These are phyloP conservation scores for Amaranthus tricolor DNA, from an alignment of 179 eudicot genomes.

Conservation along the genomic window DNA sequence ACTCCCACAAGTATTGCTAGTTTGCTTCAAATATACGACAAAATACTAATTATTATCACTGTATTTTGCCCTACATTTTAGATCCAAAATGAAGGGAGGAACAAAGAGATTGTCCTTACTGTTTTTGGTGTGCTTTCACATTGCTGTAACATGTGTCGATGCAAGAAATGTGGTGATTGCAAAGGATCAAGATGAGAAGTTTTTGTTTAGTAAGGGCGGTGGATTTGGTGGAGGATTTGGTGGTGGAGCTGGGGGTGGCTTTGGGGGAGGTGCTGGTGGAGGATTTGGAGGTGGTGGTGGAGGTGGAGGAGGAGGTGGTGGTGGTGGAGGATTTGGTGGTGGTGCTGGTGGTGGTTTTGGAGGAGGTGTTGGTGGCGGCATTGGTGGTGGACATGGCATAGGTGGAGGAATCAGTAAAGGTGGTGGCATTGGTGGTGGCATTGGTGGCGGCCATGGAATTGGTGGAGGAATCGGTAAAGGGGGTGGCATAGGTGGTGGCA, in stretches of 20 bases:
- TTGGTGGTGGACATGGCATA: conserved; percentile 7
- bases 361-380: conserved; percentile 11
- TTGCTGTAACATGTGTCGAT: conserved; percentile 27
- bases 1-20: background rate
- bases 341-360: conserved; percentile 20
- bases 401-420: conserved; percentile 16
- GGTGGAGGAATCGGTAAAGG: conserved; percentile 21
- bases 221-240: conserved; percentile 41
- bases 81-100: conserved; percentile 32
- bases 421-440: conserved; percentile 7
- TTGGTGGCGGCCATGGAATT: conserved; percentile 13
- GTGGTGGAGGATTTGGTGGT: conserved; percentile 19
- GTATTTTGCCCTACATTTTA: background rate
- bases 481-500: conserved; percentile 11
- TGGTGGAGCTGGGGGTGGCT: conserved; percentile 14
- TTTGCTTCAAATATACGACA: conserved; percentile 11
- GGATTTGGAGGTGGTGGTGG: conserved; percentile 19
- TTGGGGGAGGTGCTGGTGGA: conserved; percentile 15
- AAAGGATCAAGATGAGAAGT: conserved; percentile 34
- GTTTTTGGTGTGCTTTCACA: conserved; percentile 36
- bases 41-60: background rate
- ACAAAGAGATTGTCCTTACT: conserved; percentile 28
- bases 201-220: conserved; percentile 32
- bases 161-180: conserved; percentile 23
- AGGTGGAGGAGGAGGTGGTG: conserved; percentile 16